Conservation (phyloP, 495 filamentous ascomycete genomes). For the Eremomyces bilateralis region DNA sequence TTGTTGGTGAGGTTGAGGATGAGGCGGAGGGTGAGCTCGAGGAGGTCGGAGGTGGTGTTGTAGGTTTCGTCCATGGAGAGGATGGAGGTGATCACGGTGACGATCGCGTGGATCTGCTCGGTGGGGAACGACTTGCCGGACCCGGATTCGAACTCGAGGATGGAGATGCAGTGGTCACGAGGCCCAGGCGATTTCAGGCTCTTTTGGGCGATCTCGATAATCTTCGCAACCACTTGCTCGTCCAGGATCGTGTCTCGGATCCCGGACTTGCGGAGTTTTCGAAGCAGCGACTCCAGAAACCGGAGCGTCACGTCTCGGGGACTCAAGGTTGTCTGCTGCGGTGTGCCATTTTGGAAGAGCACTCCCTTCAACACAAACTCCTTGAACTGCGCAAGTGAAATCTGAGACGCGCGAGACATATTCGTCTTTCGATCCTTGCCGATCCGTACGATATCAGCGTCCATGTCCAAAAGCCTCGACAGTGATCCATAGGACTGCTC, state of each 20-base stretch:
- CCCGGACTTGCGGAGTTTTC: constrained; percentile 27
- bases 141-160: constrained; percentile 37
- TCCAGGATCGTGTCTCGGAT: constrained; percentile 28
- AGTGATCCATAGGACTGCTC: constrained; percentile 30
- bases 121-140: no score
- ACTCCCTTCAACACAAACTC: constrained; percentile 25
- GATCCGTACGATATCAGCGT: constrained; percentile 29
- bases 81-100: not conserved
- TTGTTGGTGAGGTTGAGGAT: constrained; percentile 79
- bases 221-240: constrained; percentile 9
- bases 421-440: constrained; percentile 44
- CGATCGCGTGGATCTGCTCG: no score
- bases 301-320: constrained; percentile 41
- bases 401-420: constrained; percentile 39
- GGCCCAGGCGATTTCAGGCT: constrained; percentile 2
- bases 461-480: constrained; percentile 26
- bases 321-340: constrained; percentile 30
- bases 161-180: constrained; percentile 27
- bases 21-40: constrained; percentile 32
- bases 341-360: constrained; percentile 33
- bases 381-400: constrained; percentile 29
- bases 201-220: constrained; percentile 6
- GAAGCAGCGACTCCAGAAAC: constrained; percentile 37
- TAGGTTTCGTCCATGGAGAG: not conserved
- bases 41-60: not conserved